Conservation (phyloP, 148 eudicot species). For the Vaccinium darrowii region DNA sequence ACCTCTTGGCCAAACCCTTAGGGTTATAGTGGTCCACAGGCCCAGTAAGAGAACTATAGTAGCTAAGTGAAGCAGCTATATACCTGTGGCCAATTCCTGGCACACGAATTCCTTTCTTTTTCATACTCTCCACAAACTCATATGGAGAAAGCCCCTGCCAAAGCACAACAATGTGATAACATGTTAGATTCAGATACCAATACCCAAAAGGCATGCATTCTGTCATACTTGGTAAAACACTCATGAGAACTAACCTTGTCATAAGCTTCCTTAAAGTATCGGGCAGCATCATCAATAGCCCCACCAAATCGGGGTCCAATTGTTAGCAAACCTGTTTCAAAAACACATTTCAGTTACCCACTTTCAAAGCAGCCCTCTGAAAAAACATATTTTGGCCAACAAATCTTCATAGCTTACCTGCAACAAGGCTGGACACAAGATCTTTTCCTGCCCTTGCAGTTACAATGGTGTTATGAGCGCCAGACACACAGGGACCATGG, state of each 20-base stretch:
- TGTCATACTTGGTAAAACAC: background rate
- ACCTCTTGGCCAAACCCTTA: too few relatives aligned
- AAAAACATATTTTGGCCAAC: background rate
- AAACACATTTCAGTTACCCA: background rate
- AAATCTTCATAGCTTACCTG: constrained; percentile 58
- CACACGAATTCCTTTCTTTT: constrained; percentile 98
- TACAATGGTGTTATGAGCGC: constrained; percentile 96
- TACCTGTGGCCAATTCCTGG: constrained; percentile 99
- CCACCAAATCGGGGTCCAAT: constrained; percentile 99
- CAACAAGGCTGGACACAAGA: constrained; percentile 91
- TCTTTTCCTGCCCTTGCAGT: constrained; percentile 99
- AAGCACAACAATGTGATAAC: constrained; percentile 14
- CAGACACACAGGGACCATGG: constrained; percentile 98
- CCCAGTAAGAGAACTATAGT: background rate
- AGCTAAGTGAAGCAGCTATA: background rate
- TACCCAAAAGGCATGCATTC: background rate
- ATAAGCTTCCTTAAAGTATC: constrained; percentile 95
- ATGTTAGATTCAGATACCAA: constrained; percentile 10
- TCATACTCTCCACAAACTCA: constrained; percentile 95
- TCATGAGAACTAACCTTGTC: constrained; percentile 56
- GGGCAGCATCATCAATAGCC: constrained; percentile 97
- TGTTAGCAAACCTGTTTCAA: constrained; percentile 73
- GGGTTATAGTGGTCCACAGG: too few relatives aligned
- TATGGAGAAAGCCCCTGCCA: constrained; percentile 80
- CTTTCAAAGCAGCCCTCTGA: background rate